Evolutionary conservation across 805 yeast species (phyloP).

Genomic region (Monosporozyma aquatica): DNA sequence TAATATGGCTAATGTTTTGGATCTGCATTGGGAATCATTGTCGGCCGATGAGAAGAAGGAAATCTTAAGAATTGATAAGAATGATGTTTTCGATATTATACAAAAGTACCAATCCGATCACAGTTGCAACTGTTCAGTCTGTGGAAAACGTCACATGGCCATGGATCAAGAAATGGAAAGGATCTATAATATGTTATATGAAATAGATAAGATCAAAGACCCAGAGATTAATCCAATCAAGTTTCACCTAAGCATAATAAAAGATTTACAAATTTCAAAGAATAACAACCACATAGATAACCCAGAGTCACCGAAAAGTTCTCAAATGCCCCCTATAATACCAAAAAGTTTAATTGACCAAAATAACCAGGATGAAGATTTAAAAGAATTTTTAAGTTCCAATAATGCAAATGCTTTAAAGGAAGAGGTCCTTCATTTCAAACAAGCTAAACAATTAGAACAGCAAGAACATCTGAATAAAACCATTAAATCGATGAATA

Average conservation of each 20-base stretch:
- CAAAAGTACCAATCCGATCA: conserved; percentile 44
- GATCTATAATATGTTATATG: conserved; percentile 60
- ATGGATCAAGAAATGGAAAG: conserved; percentile 70
- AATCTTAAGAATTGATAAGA: conserved; percentile 58
- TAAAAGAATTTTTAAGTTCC: conserved; percentile 18
- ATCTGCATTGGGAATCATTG: conserved; percentile 54
- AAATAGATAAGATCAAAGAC: conserved; percentile 34
- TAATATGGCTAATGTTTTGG: conserved; percentile 23
- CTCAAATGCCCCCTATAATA: background rate
- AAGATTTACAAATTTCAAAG: conserved; percentile 26
- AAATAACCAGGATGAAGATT: conserved; percentile 7
- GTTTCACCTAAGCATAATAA: conserved; percentile 28
- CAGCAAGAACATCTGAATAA: background rate
- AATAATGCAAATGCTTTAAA: conserved; percentile 22
- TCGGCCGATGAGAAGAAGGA: conserved; percentile 50
- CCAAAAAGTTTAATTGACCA: background rate
- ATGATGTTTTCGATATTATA: conserved; percentile 56
- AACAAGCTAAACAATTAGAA: conserved; percentile 23
- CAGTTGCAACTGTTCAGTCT: conserved; percentile 62
- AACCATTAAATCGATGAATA: background rate
- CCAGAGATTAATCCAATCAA: conserved; percentile 28
- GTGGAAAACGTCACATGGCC: conserved; percentile 64
- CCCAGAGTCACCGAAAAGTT: background rate
- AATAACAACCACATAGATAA: background rate
- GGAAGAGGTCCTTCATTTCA: conserved; percentile 29